Conservation (phyloP, 2,329 filamentous ascomycete genomes). For the Akanthomyces lecanii region DNA sequence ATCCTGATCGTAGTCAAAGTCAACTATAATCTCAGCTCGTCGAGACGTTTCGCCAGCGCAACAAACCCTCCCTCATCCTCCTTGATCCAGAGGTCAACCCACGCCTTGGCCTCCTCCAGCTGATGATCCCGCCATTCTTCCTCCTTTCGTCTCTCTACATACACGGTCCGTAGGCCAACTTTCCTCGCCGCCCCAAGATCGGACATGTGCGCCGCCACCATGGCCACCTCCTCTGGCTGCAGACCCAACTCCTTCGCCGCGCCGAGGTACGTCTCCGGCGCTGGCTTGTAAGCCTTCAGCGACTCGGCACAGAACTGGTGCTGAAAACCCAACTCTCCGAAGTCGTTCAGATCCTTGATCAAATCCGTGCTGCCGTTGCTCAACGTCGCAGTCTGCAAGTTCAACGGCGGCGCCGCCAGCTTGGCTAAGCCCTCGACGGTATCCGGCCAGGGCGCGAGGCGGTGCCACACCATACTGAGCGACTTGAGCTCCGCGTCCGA, state of each 20-base stretch:
- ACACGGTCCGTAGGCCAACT: conserved; percentile 65
- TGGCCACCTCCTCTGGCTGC: conserved; percentile 58
- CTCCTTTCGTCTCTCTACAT: conserved; percentile 65
- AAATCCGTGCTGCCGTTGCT: conserved; percentile 70
- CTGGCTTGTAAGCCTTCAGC: conserved; percentile 73
- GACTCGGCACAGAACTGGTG: conserved; percentile 62
- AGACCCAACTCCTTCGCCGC: conserved; percentile 57
- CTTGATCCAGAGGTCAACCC: conserved; percentile 38
- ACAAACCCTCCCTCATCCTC: conserved; percentile 31
- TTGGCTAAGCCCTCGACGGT: conserved; percentile 49
- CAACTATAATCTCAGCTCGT: conserved; percentile 18
- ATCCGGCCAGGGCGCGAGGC: conserved; percentile 66
- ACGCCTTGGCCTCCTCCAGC: conserved; percentile 44
- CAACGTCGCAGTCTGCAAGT: conserved; percentile 59
- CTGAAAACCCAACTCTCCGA: conserved; percentile 58
- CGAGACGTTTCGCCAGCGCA: conserved; percentile 27
- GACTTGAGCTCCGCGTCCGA: conserved; percentile 57
- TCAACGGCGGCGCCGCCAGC: conserved; percentile 37
- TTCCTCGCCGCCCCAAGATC: conserved; percentile 64
- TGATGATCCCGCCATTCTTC: conserved; percentile 55
- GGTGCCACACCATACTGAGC: conserved; percentile 69
- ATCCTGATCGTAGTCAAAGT: too few relatives aligned
- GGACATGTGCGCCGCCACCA: conserved; percentile 72
- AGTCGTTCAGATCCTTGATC: conserved; percentile 58
- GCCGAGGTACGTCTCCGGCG: conserved; percentile 62